These are phyloP conservation scores for Termitomyces heimii DNA, from an alignment of 768 basidiomycete species.

Conservation along the genomic window DNA sequence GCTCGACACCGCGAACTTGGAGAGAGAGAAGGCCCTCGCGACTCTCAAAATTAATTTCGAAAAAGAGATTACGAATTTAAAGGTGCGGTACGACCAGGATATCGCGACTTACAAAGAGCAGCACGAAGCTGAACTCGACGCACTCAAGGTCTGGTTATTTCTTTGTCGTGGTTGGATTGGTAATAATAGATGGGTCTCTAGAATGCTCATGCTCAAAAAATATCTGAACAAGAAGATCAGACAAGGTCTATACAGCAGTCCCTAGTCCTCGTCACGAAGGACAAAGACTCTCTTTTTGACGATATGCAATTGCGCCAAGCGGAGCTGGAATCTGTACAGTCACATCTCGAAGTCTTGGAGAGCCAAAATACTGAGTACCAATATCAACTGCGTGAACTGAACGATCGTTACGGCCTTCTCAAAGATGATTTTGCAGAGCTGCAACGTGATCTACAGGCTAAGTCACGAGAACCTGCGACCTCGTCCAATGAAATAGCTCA, in stretches of 20 bases:
- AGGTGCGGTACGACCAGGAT: conserved; percentile 76
- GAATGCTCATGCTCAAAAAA: conserved; percentile 65
- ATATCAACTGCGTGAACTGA: conserved; percentile 78
- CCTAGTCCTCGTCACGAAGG: conserved; percentile 59
- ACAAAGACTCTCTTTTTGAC: conserved; percentile 82
- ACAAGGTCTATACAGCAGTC: conserved; percentile 68
- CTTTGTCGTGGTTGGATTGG: background rate
- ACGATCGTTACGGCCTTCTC: conserved; percentile 65
- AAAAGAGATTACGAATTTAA: conserved; percentile 54
- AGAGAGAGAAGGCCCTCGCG: conserved; percentile 58
- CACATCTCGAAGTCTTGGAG: conserved; percentile 67
- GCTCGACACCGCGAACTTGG: conserved; percentile 50
- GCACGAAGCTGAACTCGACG: conserved; percentile 70
- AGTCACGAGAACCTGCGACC: conserved; percentile 35
- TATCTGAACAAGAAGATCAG: conserved; percentile 51
- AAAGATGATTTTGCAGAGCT: conserved; percentile 65
- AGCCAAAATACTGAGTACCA: conserved; percentile 79
- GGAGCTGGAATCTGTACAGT: conserved; percentile 80
- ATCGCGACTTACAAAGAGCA: conserved; percentile 56
- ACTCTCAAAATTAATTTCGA: conserved; percentile 65
- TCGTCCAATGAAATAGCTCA: conserved; percentile 67
- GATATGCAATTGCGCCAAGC: conserved; percentile 84
- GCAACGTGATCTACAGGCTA: conserved; percentile 50
- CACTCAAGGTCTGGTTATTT: conserved; percentile 53
- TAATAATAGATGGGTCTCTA: conserved; percentile 23